Percentiles rank a stretch among this genome's conserved stretches.
Evolutionary conservation across 441 rosid genomes (phyloP).

Genomic region (Brassica balearica): DNA sequence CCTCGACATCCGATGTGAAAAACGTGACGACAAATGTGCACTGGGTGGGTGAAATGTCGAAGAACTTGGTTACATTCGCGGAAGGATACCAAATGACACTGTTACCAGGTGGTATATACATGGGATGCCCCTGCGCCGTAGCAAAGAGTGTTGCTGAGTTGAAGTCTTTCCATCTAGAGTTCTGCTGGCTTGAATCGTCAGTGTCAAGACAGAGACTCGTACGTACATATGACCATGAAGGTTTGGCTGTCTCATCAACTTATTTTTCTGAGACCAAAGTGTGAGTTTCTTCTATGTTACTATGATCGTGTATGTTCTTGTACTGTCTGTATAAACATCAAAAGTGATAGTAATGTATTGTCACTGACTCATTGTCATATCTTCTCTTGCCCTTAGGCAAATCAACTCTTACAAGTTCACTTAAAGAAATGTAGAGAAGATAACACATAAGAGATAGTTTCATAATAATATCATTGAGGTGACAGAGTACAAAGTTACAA

Average conservation of each 20-base stretch:
- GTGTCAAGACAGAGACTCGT: slow-evolving; percentile 82
- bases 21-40: slow-evolving; percentile 58
- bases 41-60: slow-evolving; percentile 66
- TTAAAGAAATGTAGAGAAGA: background rate
- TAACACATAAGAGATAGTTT: slow-evolving; percentile 4
- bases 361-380: background rate
- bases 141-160: slow-evolving; percentile 70
- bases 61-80: slow-evolving; percentile 66
- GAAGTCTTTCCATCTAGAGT: slow-evolving; percentile 83
- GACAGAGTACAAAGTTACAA: slow-evolving; percentile 30
- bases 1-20: slow-evolving; percentile 46
- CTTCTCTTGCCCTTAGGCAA: background rate
- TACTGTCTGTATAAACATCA: background rate
- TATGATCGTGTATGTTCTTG: slow-evolving; percentile 7
- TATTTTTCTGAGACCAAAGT: slow-evolving; percentile 67
- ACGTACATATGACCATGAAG: slow-evolving; percentile 83
- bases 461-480: slow-evolving; percentile 18
- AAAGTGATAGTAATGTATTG: background rate
- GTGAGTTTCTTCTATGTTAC: slow-evolving; percentile 41
- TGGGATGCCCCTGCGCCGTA: slow-evolving; percentile 82
- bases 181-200: slow-evolving; percentile 82
- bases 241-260: slow-evolving; percentile 87
- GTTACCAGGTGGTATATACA: slow-evolving; percentile 89
- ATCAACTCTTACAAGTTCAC: background rate
- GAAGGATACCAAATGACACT: slow-evolving; percentile 74